Evolutionary conservation across 345 rosid species (phyloP), one percentile per base, ranked within the genome.

Genomic region (Eucalyptus curtisii): DNA sequence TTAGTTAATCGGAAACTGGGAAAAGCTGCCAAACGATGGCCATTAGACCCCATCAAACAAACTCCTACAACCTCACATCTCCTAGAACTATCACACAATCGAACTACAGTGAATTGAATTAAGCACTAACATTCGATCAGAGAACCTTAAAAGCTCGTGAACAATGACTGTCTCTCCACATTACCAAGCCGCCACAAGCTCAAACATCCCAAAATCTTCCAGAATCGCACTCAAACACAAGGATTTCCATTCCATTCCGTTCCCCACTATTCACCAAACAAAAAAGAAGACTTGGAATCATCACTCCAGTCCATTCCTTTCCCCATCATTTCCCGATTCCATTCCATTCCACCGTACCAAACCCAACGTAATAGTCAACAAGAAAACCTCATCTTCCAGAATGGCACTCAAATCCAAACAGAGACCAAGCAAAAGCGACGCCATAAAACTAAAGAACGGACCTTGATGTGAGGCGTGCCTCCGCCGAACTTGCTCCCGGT

Each of bases 391-490:
- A 27, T 37, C n/a, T 64, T 64, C 40, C 10, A 64, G 76, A 64
- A n/a, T 64, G 40, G 76, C 76, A n/a, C 19, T 66, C 79, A 31
- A 57, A 52, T 57, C 80, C 87, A 20, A 81, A 88, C 45, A 25
- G 13, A 31, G 68, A 45, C 55, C 53, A 22, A 37, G 48, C 86
- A 52, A 80, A 47, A 48, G 42, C 20, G 20, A 80, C 6, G 27
- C 14, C 33, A 24, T 55, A 66, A 68, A 86, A 13, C 79, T 13
- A 50, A 64, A 30, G 49, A 22, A 44, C 49, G 24, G 48, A 98
- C 99, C 99, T 96, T 92, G 80, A 98, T 89, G 91, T 96, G 99
- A 90, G 95, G 97, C 66, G 98, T 97, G 10, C 99, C 99, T 10
- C 99, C 99, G 16, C 99, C 99, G 71, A 96, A 97, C 87, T 97